Base-by-base conservation (phyloP, 1,139 yeast species). In the Sugiyamaella japonica region DNA sequence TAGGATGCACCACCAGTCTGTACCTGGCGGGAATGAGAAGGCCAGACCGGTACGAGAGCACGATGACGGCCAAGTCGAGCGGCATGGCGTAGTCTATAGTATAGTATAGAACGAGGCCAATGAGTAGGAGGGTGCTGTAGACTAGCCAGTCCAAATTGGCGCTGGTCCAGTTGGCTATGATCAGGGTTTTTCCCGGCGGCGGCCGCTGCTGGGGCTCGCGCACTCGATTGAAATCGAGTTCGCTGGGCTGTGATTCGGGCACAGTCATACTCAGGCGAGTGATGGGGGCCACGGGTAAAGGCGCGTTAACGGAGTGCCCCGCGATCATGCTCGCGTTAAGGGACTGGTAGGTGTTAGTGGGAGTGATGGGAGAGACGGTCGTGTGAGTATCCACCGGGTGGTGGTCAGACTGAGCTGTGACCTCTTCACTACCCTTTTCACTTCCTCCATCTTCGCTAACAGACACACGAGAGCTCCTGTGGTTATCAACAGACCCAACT, bases 1-100 rank as follows among this genome's bases (percentile, higher is more conserved):
- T 86, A 0, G 95, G 95, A 64, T 87, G 95, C 29, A 87, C 59
- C 73, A 73, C 79, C 66, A 70, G 76, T 68, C 75, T 78, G 73
- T 63, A 79, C 59, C 62, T 75, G 41, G 68, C 81, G 67, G 81
- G 81, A 3, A 84, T 69, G 31, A 78, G 66, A 55, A 83, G 69
- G 7, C 86, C 85, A 3, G 69, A 55, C 54, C 78, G 79, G 64
- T 83, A 83, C 39, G 84, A 70, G 16, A 86, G 63, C 20, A 85
- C 76, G 15, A 86, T 81, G 34, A 84, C 70, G 13, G 83, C 78
- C 50, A 86, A 68, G 57, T 87, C 91, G 57, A 84, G 79, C 1
- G 85, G 83, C 67, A 86, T 72, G 55, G 82, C 78, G 51, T 83
- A 77, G 58, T 77, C 83, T 42, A 80, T 76, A 69, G 67, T 52